Evolutionary conservation across 2,329 filamentous ascomycete genomes (phyloP).

Genomic region (Cladosporium sp.): DNA sequence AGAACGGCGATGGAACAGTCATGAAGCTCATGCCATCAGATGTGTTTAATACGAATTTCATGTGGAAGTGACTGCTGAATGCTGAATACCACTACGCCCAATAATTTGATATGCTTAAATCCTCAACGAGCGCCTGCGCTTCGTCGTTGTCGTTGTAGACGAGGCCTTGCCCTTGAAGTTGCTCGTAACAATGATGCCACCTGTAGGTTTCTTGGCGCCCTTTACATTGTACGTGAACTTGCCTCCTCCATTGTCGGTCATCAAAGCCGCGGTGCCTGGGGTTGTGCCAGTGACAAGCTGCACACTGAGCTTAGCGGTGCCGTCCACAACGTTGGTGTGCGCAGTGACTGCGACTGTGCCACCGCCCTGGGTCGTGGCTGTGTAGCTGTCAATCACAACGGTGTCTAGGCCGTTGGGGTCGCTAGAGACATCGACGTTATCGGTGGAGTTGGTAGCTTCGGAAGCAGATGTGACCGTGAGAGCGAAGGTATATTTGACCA

Average conservation of each 20-base stretch:
- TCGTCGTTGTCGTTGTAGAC: slow-evolving; percentile 1
- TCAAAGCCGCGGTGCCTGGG: slow-evolving; percentile 29
- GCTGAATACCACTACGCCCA: not conserved
- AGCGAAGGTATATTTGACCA: slow-evolving; percentile 35
- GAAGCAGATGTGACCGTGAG: slow-evolving; percentile 36
- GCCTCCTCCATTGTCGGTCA: slow-evolving; percentile 30
- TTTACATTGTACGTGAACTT: slow-evolving; percentile 35
- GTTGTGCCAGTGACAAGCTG: slow-evolving; percentile 32
- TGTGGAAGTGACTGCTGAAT: not conserved
- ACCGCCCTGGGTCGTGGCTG: slow-evolving; percentile 35
- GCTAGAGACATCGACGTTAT: slow-evolving; percentile 36
- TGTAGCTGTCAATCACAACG: slow-evolving; percentile 40
- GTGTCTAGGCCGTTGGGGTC: slow-evolving; percentile 33
- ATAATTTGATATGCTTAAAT: not conserved
- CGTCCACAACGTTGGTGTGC: slow-evolving; percentile 40
- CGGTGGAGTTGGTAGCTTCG: slow-evolving; percentile 31
- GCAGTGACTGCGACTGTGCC: slow-evolving; percentile 39
- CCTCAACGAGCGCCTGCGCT: slow-evolving; percentile 12
- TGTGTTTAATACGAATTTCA: not conserved
- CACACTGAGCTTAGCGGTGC: slow-evolving; percentile 36
- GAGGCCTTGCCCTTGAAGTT: not conserved
- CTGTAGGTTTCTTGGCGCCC: slow-evolving; percentile 34
- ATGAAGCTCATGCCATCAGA: not conserved
- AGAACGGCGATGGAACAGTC: not conserved
- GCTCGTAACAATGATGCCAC: slow-evolving; percentile 29